These are phyloP conservation scores for Turritis glabra DNA, from an alignment of 345 rosid genomes.

Conservation along the genomic window DNA sequence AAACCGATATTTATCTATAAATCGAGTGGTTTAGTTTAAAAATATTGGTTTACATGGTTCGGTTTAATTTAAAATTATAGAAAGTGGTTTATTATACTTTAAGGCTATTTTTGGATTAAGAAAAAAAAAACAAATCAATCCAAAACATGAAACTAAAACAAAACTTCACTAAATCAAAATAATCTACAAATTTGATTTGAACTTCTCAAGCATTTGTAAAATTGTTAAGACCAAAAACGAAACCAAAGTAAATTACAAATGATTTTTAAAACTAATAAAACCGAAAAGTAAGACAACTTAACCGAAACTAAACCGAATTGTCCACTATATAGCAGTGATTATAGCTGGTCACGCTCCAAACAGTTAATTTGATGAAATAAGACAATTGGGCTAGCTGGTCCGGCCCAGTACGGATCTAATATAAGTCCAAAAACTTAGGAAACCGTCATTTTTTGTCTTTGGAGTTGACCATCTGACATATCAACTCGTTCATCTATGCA, in stretches of 20 bases:
- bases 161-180: too few relatives aligned
- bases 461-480: slow-evolving; percentile 46
- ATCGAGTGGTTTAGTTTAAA: neutral
- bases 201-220: too few relatives aligned
- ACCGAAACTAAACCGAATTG: neutral
- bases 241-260: neutral
- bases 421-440: slow-evolving; percentile 30
- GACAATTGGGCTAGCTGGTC: slow-evolving; percentile 9
- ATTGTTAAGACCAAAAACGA: neutral
- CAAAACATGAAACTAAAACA: too few relatives aligned
- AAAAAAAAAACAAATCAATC: too few relatives aligned
- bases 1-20: neutral
- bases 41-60: too few relatives aligned
- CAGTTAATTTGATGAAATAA: neutral
- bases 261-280: too few relatives aligned
- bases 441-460: slow-evolving; percentile 30
- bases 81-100: too few relatives aligned
- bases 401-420: slow-evolving; percentile 26
- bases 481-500: slow-evolving; percentile 43
- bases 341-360: neutral
- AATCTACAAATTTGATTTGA: too few relatives aligned
- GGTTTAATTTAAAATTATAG: too few relatives aligned
- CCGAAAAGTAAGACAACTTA: neutral
- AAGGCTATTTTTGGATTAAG: too few relatives aligned
- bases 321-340: too few relatives aligned